A percentile compares a stretch with the other conserved stretches of the same genome.
Conservation (phyloP, 164 flowering plant species). For the Piper betle region DNA sequence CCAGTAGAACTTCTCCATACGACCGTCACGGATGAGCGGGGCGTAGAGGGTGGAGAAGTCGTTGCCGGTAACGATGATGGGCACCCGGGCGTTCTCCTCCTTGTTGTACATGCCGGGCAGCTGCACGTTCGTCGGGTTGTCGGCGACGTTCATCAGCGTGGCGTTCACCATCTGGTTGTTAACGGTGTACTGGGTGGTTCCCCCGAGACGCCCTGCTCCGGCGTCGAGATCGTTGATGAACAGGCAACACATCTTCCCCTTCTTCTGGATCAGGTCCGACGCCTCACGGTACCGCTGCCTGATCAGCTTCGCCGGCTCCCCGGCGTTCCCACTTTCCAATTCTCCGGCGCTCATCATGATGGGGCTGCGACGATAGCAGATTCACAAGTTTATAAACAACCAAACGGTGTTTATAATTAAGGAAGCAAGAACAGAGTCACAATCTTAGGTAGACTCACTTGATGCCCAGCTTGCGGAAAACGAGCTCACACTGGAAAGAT, state of each 20-base stretch:
- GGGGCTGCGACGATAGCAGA: constrained; percentile 13
- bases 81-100: constrained; percentile 33
- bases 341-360: constrained; percentile 48
- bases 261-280: constrained; percentile 25
- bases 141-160: constrained; percentile 48
- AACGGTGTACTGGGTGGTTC: constrained; percentile 42
- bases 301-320: constrained; percentile 37
- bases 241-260: constrained; percentile 39
- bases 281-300: constrained; percentile 46
- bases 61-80: constrained; percentile 43
- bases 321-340: constrained; percentile 40
- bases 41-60: constrained; percentile 46
- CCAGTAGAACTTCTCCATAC: constrained; percentile 55
- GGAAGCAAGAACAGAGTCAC: background rate
- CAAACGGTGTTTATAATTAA: too few relatives aligned
- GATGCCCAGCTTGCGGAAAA: constrained; percentile 40
- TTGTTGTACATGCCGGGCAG: constrained; percentile 48
- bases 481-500: constrained; percentile 61
- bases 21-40: constrained; percentile 49
- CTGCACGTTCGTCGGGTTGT: constrained; percentile 41
- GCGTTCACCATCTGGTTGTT: constrained; percentile 54
- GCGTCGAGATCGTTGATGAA: constrained; percentile 48
- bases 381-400: background rate
- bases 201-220: constrained; percentile 40
- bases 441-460: constrained; percentile 14